Evolutionary conservation across 495 filamentous ascomycete genomes (phyloP).

Genomic region (Tuber borchii): DNA sequence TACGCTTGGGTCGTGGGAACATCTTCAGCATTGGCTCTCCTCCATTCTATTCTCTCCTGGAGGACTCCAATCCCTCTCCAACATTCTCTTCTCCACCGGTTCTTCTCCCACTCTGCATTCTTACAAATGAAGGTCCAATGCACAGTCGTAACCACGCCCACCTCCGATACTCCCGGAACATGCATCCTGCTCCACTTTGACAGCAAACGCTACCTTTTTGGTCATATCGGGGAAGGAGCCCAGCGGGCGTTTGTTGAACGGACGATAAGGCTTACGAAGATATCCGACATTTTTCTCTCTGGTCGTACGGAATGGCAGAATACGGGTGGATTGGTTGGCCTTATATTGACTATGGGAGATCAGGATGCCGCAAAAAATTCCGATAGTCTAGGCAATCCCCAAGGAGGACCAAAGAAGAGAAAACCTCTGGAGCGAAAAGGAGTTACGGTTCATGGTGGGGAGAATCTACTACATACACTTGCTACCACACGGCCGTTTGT

Average conservation of each 20-base stretch:
- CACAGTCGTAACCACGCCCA: constrained; percentile 73
- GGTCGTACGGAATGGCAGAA: constrained; percentile 68
- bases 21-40: constrained; percentile 25
- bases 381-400: constrained; percentile 41
- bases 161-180: constrained; percentile 81
- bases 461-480: constrained; percentile 69
- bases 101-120: constrained; percentile 20
- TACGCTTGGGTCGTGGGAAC: background rate
- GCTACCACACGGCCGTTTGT: constrained; percentile 80
- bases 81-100: constrained; percentile 9
- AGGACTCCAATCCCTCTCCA: constrained; percentile 13
- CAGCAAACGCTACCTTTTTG: constrained; percentile 77
- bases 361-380: constrained; percentile 41
- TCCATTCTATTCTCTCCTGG: constrained; percentile 16
- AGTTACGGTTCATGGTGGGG: constrained; percentile 67
- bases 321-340: constrained; percentile 73
- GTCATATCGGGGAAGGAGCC: constrained; percentile 72
- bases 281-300: constrained; percentile 72
- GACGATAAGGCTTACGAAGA: constrained; percentile 53
- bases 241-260: constrained; percentile 69
- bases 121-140: constrained; percentile 60
- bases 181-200: constrained; percentile 69
- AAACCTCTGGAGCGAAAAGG: constrained; percentile 31
- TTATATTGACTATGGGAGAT: constrained; percentile 77
- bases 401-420: constrained; percentile 39